A percentile compares a stretch with the other conserved stretches of the same genome.
Evolutionary conservation across 352 stramenopile genomes (phyloP).

Genomic region (Globisporangium iwayamae): DNA sequence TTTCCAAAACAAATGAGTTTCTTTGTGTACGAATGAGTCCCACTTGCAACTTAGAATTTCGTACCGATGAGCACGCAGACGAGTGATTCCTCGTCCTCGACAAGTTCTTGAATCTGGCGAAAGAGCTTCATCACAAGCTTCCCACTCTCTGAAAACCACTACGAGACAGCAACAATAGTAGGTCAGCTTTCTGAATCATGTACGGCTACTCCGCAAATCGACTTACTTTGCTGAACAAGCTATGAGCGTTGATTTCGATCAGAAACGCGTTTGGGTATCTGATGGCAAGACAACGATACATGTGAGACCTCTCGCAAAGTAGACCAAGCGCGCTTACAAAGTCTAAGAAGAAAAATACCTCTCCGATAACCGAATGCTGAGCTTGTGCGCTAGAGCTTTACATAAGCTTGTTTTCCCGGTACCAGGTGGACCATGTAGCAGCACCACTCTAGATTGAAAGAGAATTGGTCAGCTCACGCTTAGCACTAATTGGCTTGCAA

Average conservation of each 20-base stretch:
- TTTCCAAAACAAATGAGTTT: background rate
- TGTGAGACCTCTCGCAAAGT: background rate
- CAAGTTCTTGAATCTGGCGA: slow-evolving; percentile 86
- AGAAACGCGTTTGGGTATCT: slow-evolving; percentile 70
- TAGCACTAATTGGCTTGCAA: background rate
- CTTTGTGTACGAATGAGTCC: background rate
- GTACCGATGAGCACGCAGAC: slow-evolving; percentile 89
- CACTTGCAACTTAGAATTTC: background rate
- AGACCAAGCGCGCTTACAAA: background rate
- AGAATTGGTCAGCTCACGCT: background rate
- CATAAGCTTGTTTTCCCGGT: slow-evolving; percentile 92
- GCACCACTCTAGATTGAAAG: slow-evolving; percentile 50
- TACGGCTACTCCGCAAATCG: background rate
- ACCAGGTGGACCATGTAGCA: slow-evolving; percentile 91
- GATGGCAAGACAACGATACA: background rate
- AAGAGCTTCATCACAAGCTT: slow-evolving; percentile 94
- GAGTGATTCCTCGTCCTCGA: slow-evolving; percentile 85
- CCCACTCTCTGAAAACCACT: slow-evolving; percentile 94
- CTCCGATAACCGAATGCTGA: slow-evolving; percentile 82
- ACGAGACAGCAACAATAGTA: background rate
- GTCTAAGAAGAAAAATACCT: slow-evolving; percentile 27
- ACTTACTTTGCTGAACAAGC: slow-evolving; percentile 85
- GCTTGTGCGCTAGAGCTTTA: slow-evolving; percentile 90
- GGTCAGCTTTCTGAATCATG: background rate
- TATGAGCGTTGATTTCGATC: slow-evolving; percentile 92